These are phyloP conservation scores for Fennellomyces sp. DNA, from an alignment of 371 early-diverging fungal genomes.

Conservation along the genomic window DNA sequence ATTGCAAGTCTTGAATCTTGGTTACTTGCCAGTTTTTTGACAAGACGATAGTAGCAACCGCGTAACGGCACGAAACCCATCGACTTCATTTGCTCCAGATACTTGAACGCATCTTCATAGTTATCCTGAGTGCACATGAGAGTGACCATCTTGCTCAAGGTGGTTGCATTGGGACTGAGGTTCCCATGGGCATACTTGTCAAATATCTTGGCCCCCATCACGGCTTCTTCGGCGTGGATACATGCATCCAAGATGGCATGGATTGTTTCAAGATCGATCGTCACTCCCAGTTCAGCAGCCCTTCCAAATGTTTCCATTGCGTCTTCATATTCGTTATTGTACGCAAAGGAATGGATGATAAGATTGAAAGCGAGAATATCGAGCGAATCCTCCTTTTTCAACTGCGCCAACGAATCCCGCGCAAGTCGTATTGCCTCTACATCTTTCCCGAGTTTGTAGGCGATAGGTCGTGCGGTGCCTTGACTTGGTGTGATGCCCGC, in stretches of 20 bases:
- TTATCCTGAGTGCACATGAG: conserved; percentile 57
- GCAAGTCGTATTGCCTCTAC: conserved; percentile 40
- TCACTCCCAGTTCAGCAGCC: conserved; percentile 35
- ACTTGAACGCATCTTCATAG: conserved; percentile 78
- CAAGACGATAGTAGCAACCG: conserved; percentile 60
- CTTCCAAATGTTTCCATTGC: conserved; percentile 45
- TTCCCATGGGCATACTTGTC: conserved; percentile 1
- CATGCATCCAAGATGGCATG: conserved; percentile 65
- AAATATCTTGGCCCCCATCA: conserved; percentile 50
- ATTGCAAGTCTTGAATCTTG: conserved; percentile 65
- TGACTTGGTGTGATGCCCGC: conserved; percentile 46
- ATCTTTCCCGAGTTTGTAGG: conserved; percentile 24
- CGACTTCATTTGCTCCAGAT: conserved; percentile 75
- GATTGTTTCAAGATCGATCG: conserved; percentile 58
- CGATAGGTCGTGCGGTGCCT: conserved; percentile 34
- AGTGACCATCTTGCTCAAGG: conserved; percentile 64
- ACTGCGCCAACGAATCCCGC: conserved; percentile 37
- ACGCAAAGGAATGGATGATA: conserved; percentile 48
- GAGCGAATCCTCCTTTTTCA: conserved; percentile 22
- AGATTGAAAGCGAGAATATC: conserved; percentile 64
- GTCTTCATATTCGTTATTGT: conserved; percentile 40
- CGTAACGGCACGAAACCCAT: conserved; percentile 59
- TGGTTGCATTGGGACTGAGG: conserved; percentile 43
- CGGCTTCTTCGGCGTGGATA: conserved; percentile 42
- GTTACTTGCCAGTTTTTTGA: conserved; percentile 60